Base-by-base conservation (phyloP, 371 early-diverging fungal genomes). In the Thermomucor indicae-seudaticae region DNA sequence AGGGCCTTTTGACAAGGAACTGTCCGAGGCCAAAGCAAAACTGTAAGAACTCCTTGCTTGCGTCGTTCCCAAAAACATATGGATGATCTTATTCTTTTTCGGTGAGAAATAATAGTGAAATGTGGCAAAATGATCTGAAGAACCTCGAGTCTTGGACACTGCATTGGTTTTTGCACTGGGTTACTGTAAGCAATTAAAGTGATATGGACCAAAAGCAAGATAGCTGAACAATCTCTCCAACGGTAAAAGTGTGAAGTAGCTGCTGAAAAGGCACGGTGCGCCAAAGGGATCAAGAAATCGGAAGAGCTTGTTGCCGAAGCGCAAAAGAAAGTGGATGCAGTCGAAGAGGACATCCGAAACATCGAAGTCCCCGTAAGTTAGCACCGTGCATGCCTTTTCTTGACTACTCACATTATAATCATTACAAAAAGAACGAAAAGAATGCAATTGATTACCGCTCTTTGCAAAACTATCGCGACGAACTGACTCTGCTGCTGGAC, bases 391-490 rank as follows among this genome's bases (percentile, higher is more conserved):
- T 23, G 12, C 10, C 11, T 27, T 4, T 47, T 55, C 4, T 47
- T 16, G 34, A 20, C 20, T 34, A 40, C 17, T 40, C 12, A 40
- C 11, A 4, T 14, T 32, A 10, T 16, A 17, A n/a, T 17, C 7
- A 4, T 6, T 25, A 17, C 28, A 20, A 22, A 16, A 30, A 58
- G 57, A 65, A 65, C 38, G 76, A 76, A 28, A 76, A 76, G 34
- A 49, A 69, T 46, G 51, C 60, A 5, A 50, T 72, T 12, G 76
- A 76, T 38, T 53, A 68, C 24, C 64, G 76, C 35, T 40, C 55
- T 14, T 52, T 76, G 16, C 43, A 56, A 46, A 70, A 64, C n/a
- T 72, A 70, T 43, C 72, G 76, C 51, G 68, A 72, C 44, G 70
- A 76, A 22, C 16, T 71, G 19, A 58, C 57, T 7, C 53, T 54